Evolutionary conservation across 306 rosid genomes (phyloP).

Genomic region (Castanospermum australe): DNA sequence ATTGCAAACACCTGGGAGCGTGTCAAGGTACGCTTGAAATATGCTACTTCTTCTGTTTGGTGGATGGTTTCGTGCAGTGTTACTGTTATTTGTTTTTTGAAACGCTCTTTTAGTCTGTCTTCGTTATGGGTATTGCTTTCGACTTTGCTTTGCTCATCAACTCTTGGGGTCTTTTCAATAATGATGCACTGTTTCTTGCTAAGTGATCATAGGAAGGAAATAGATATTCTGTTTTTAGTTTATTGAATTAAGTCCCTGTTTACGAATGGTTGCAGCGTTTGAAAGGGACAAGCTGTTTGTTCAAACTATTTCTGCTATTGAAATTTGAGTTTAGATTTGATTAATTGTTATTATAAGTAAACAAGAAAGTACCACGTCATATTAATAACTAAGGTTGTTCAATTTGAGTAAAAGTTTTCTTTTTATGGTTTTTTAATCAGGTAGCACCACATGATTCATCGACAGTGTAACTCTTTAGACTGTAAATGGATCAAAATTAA

Average conservation of each 20-base stretch:
- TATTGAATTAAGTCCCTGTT: not conserved
- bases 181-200: not conserved
- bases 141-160: not conserved
- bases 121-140: not conserved
- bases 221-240: not conserved
- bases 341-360: not conserved
- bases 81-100: not conserved
- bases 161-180: not conserved
- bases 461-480: too few relatives aligned
- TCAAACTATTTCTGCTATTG: not conserved
- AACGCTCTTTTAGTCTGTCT: not conserved
- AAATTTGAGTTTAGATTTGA: not conserved
- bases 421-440: not conserved
- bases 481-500: not conserved
- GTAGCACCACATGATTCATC: not conserved
- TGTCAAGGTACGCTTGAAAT: conserved; percentile 51
- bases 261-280: not conserved
- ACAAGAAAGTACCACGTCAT: not conserved
- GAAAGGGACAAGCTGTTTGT: not conserved
- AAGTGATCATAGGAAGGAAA: not conserved
- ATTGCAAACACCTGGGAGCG: conserved; percentile 82
- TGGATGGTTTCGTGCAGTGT: not conserved
- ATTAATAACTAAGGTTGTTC: not conserved
- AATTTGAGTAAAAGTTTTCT: not conserved
- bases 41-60: not conserved